These are phyloP conservation scores for Cercophora scortea DNA, from an alignment of 495 filamentous ascomycete species.

Conservation along the genomic window DNA sequence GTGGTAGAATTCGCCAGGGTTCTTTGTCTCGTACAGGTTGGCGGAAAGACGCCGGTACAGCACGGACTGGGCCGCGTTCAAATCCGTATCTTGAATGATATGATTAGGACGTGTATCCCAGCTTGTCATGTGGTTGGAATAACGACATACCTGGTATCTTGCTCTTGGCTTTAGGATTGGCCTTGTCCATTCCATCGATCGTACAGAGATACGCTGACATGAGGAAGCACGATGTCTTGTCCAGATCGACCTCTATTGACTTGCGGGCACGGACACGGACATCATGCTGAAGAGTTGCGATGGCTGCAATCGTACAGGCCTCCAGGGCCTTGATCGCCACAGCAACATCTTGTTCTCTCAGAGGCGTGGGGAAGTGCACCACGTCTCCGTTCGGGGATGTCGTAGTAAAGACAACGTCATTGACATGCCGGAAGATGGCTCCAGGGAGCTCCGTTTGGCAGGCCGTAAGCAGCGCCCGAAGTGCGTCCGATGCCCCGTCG, in stretches of 20 bases:
- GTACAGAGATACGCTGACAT: constrained; percentile 68
- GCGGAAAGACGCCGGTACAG: constrained; percentile 68
- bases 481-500: constrained; percentile 19
- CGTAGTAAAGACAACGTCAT: constrained; percentile 21
- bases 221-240: constrained; percentile 57
- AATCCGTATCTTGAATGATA: constrained; percentile 53
- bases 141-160: constrained; percentile 52
- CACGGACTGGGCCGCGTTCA: constrained; percentile 61
- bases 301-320: constrained; percentile 55
- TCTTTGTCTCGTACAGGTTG: constrained; percentile 66
- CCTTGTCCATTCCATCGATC: constrained; percentile 60
- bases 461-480: constrained; percentile 16
- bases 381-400: constrained; percentile 21
- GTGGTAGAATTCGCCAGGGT: constrained; percentile 59
- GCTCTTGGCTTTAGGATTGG: constrained; percentile 49
- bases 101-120: constrained; percentile 10
- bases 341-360: constrained; percentile 62
- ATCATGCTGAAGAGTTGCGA: constrained; percentile 52
- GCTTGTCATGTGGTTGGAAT: not conserved
- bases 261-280: constrained; percentile 1
- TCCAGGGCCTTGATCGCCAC: constrained; percentile 65
- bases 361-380: constrained; percentile 52
- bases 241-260: constrained; percentile 47
- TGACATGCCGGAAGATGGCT: constrained; percentile 18
- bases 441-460: constrained; percentile 20